Conservation (phyloP, 1,284 basidiomycete genomes). For the Schizophyllum commune region DNA sequence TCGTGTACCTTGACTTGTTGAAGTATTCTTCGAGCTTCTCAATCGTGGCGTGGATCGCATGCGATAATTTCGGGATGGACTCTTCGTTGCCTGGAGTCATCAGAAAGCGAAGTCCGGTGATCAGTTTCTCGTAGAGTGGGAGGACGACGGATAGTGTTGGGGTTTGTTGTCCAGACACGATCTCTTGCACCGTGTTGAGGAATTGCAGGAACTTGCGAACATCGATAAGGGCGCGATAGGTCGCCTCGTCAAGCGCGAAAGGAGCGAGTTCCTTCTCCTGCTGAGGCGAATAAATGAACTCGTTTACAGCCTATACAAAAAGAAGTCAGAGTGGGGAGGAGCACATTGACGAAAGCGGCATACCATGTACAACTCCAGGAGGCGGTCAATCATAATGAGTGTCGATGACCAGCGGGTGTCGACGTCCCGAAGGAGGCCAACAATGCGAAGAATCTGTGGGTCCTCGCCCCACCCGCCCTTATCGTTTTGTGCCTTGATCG, state of each 20-base stretch:
- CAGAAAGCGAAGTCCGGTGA: not conserved
- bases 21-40: slow-evolving; percentile 26
- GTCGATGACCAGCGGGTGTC: slow-evolving; percentile 31
- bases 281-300: slow-evolving; percentile 13
- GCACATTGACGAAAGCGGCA: not conserved
- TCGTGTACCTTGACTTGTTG: slow-evolving; percentile 14
- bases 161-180: slow-evolving; percentile 9
- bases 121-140: slow-evolving; percentile 5
- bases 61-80: slow-evolving; percentile 1
- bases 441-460: not conserved
- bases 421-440: slow-evolving; percentile 27
- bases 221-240: not conserved
- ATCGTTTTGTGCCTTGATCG: not conserved
- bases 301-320: slow-evolving; percentile 14
- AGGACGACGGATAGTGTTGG: slow-evolving; percentile 8
- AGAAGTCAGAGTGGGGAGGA: not conserved
- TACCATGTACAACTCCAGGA: slow-evolving; percentile 12
- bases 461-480: not conserved
- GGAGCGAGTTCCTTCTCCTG: slow-evolving; percentile 11
- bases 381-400: slow-evolving; percentile 28
- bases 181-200: slow-evolving; percentile 7
- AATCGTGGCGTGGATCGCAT: slow-evolving; percentile 15
- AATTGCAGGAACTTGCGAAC: slow-evolving; percentile 5
- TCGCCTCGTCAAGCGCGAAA: not conserved
- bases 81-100: slow-evolving; percentile 1